Evolutionary conservation across 2,329 filamentous ascomycete species (phyloP).

Genomic region (Trichoderma sp.): DNA sequence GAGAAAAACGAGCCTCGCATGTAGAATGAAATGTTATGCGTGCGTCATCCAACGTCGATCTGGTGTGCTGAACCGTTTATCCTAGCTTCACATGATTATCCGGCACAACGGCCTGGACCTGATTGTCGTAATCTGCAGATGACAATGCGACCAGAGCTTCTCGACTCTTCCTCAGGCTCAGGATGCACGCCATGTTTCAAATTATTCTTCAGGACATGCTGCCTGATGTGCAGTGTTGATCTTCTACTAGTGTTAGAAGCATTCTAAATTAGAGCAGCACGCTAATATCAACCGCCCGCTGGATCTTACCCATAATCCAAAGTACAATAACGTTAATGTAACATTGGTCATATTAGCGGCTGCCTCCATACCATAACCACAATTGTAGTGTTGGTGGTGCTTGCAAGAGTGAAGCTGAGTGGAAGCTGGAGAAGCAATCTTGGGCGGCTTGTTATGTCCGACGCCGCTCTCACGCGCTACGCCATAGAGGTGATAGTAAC

Average conservation of each 20-base stretch:
- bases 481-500: slow-evolving; percentile 5
- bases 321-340: not conserved
- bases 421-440: not conserved
- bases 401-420: not conserved
- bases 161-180: not conserved
- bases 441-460: slow-evolving; percentile 14
- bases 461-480: slow-evolving; percentile 19
- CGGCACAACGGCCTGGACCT: not conserved
- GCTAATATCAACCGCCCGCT: not conserved
- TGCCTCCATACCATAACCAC: not conserved
- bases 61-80: not conserved
- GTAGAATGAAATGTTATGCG: not conserved
- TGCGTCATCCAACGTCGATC: not conserved
- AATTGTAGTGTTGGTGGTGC: not conserved
- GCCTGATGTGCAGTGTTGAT: not conserved
- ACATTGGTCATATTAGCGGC: not conserved
- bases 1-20: not conserved
- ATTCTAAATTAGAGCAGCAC: not conserved
- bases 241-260: not conserved
- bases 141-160: too few relatives aligned
- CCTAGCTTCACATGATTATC: not conserved
- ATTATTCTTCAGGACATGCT: not conserved
- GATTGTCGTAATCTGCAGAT: not conserved
- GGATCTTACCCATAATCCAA: not conserved
- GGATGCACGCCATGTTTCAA: not conserved